These are phyloP conservation scores for Metarhizium guizhouense DNA, from an alignment of 2,329 filamentous ascomycete genomes.

Conservation along the genomic window DNA sequence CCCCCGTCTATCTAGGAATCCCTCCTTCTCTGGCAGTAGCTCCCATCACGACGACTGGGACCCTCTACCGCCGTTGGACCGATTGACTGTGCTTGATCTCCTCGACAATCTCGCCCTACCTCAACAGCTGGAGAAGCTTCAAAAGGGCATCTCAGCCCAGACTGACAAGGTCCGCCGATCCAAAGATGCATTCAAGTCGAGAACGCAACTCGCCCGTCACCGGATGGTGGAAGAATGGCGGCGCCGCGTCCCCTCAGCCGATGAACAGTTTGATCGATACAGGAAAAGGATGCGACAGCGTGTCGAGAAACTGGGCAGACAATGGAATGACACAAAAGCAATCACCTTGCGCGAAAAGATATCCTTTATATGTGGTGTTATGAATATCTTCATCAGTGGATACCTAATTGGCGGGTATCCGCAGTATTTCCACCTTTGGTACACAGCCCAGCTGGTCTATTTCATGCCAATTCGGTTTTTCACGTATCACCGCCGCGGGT, in stretches of 20 bases:
- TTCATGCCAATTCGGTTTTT: slow-evolving; percentile 96
- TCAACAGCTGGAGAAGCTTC: slow-evolving; percentile 83
- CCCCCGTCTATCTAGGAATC: slow-evolving; percentile 60
- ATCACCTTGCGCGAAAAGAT: slow-evolving; percentile 90
- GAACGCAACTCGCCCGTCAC: slow-evolving; percentile 70
- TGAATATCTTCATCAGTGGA: slow-evolving; percentile 96
- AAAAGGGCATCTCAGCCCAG: slow-evolving; percentile 72
- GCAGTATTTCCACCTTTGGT: slow-evolving; percentile 87
- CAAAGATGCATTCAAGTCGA: slow-evolving; percentile 68
- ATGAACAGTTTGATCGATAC: slow-evolving; percentile 90
- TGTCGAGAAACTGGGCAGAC: slow-evolving; percentile 76
- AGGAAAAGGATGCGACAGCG: slow-evolving; percentile 76
- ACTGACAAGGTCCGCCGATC: slow-evolving; percentile 79
- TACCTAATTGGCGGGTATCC: slow-evolving; percentile 84
- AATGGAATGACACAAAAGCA: slow-evolving; percentile 83
- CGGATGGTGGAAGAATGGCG: slow-evolving; percentile 91
- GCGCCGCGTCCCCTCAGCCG: slow-evolving; percentile 72
- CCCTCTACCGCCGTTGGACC: slow-evolving; percentile 76
- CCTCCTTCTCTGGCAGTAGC: slow-evolving; percentile 75
- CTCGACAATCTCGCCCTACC: slow-evolving; percentile 89
- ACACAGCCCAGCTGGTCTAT: slow-evolving; percentile 76
- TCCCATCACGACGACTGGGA: slow-evolving; percentile 88
- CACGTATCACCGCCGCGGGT: slow-evolving; percentile 83
- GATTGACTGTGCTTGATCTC: slow-evolving; percentile 83
- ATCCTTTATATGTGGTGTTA: slow-evolving; percentile 89